Evolutionary conservation across 2,329 filamentous ascomycete species (phyloP), one percentile per base, ranked within the genome.

Genomic region (Hypoxylon sp.): DNA sequence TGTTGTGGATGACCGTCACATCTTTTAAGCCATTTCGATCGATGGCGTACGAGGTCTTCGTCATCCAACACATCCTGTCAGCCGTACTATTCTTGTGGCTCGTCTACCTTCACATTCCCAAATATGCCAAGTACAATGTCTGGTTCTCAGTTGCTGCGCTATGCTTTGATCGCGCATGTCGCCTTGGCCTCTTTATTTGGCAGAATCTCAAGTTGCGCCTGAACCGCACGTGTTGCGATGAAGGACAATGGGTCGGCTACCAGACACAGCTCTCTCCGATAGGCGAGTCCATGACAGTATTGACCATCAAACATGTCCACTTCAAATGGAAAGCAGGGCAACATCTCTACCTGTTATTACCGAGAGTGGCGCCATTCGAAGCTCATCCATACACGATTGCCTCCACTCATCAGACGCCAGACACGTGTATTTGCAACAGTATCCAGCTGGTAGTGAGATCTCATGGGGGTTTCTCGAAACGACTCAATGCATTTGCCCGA

Each of bases 11-110:
- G 38, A 83, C 87, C 19, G 75, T 91, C 32, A 87, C 86, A 5
- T 89, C 89, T 1, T 81, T 91, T 60, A 83, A 87, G 5, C 91
- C 91, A 0, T 80, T 93, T 34, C 85, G 91, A 4, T 84, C 87
- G n/a, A 82, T 89, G 80, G 84, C 84, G 5, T 93, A 93, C 75
- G 91, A 93, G 79, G 65, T 91, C 0, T 93, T 92, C 75, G 85
- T 93, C 14, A 72, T 88, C 2, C 91, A 93, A 77, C 91, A 93
- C 75, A 80, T 92, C 25, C 76, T 87, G 14, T 86, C 88, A 2
- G 89, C 89, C 61, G 82, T 86, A 30, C 74, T 90, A 23, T 86
- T 93, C 73, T 79, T 92, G 38, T 90, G 86, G 80, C 81, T 91
- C 43, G 77, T 92, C 9, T 88, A 90, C 72, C 79, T 85, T 38